Evolutionary conservation across 2,329 filamentous ascomycete genomes (phyloP).

Genomic region (Fusarium mundagurra): DNA sequence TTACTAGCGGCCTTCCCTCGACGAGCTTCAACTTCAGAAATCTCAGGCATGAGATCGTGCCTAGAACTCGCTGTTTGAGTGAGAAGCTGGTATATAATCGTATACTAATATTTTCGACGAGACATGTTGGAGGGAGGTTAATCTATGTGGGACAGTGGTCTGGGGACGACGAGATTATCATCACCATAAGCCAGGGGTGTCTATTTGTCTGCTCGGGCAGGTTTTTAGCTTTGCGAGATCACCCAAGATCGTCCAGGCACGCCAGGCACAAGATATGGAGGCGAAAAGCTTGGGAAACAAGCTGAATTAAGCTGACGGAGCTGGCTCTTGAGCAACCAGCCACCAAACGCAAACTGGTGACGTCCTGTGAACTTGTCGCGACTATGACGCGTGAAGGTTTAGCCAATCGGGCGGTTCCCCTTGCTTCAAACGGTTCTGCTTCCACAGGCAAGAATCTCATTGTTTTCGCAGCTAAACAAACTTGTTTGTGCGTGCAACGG

Average conservation of each 20-base stretch:
- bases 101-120: slow-evolving; percentile 27
- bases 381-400: slow-evolving; percentile 40
- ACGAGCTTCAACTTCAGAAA: slow-evolving; percentile 7
- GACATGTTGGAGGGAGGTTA: slow-evolving; percentile 25
- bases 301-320: background rate
- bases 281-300: slow-evolving; percentile 17
- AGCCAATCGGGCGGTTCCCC: slow-evolving; percentile 37
- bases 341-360: slow-evolving; percentile 17
- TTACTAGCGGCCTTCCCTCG: background rate
- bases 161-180: slow-evolving; percentile 7
- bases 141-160: slow-evolving; percentile 16
- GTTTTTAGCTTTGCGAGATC: slow-evolving; percentile 16
- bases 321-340: slow-evolving; percentile 10
- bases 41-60: slow-evolving; percentile 8
- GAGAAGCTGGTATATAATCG: slow-evolving; percentile 25
- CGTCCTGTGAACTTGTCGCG: slow-evolving; percentile 33
- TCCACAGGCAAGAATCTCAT: background rate
- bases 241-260: slow-evolving; percentile 26
- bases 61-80: slow-evolving; percentile 21
- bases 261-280: slow-evolving; percentile 29
- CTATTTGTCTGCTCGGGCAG: background rate
- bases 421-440: slow-evolving; percentile 24
- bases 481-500: background rate
- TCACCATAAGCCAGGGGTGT: background rate
- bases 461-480: slow-evolving; percentile 7